These are phyloP conservation scores for Sporisorium reilianum DNA, from an alignment of 1,284 basidiomycete species.

Conservation along the genomic window DNA sequence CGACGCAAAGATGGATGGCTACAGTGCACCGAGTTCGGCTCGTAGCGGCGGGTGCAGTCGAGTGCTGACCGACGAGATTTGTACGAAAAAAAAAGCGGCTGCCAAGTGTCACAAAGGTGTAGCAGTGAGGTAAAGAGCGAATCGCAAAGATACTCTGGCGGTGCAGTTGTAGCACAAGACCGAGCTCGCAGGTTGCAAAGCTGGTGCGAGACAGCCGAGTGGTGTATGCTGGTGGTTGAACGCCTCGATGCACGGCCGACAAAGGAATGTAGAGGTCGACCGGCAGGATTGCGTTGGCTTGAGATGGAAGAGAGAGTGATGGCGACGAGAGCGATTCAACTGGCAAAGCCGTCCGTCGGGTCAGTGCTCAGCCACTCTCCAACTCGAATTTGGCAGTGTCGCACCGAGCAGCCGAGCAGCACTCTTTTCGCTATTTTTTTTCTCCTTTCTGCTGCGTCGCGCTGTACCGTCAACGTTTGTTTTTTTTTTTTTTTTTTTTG, in stretches of 20 bases:
- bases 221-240: neutral
- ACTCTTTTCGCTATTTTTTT: slow-evolving; percentile 11
- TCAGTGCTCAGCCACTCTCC: slow-evolving; percentile 6
- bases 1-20: neutral
- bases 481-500: slow-evolving; percentile 13
- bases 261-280: slow-evolving; percentile 19
- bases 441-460: neutral
- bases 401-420: slow-evolving; percentile 5
- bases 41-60: neutral
- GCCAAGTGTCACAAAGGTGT: neutral
- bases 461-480: slow-evolving; percentile 12
- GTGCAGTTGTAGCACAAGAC: neutral
- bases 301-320: slow-evolving; percentile 1
- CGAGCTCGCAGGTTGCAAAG: neutral
- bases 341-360: neutral
- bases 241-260: slow-evolving; percentile 34
- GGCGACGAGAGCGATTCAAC: slow-evolving; percentile 4
- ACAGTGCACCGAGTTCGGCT: neutral
- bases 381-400: neutral
- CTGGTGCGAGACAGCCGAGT: neutral
- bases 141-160: too few species aligned
- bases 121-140: too few species aligned
- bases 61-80: neutral
- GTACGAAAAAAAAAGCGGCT: neutral
- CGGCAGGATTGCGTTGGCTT: slow-evolving; percentile 22